A percentile compares a stretch with the other conserved stretches of the same genome.
These are phyloP conservation scores for Trypanosoma brucei DNA, from an alignment of 208 protist species.

Conservation along the genomic window DNA sequence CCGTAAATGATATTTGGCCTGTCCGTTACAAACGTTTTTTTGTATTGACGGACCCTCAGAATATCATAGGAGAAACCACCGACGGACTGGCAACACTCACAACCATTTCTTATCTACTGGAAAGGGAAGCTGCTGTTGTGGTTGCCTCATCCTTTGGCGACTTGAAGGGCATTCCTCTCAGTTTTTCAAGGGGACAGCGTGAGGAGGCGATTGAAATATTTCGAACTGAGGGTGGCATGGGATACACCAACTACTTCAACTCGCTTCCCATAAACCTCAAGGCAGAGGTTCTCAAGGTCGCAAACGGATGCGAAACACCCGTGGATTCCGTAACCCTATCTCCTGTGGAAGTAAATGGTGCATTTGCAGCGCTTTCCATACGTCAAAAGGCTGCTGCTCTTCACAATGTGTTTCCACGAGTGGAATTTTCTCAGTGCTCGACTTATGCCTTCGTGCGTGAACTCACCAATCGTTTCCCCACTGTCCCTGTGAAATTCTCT, in stretches of 20 bases:
- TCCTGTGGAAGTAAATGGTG: slow-evolving; percentile 48
- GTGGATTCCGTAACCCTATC: slow-evolving; percentile 8
- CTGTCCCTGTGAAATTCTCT: slow-evolving; percentile 51
- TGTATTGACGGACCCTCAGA: slow-evolving; percentile 64
- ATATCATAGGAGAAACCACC: slow-evolving; percentile 39
- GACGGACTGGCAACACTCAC: slow-evolving; percentile 54
- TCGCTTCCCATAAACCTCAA: slow-evolving; percentile 34
- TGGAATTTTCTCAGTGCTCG: slow-evolving; percentile 41
- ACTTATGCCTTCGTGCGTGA: slow-evolving; percentile 49
- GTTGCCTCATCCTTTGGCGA: slow-evolving; percentile 58
- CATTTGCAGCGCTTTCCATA: slow-evolving; percentile 46
- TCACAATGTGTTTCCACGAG: slow-evolving; percentile 30
- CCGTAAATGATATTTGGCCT: slow-evolving; percentile 69
- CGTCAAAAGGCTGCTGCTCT: slow-evolving; percentile 46
- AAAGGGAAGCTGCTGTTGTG: slow-evolving; percentile 47
- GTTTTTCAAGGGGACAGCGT: slow-evolving; percentile 34
- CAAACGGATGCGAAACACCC: slow-evolving; percentile 26
- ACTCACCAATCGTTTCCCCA: slow-evolving; percentile 42
- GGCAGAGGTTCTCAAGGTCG: slow-evolving; percentile 44
- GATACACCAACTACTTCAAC: slow-evolving; percentile 71
- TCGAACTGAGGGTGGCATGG: slow-evolving; percentile 42
- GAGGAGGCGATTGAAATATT: slow-evolving; percentile 66
- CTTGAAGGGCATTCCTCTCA: slow-evolving; percentile 42
- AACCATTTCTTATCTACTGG: slow-evolving; percentile 57
- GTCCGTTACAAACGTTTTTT: slow-evolving; percentile 64